Evolutionary conservation across 352 stramenopile species (phyloP).

Genomic region (Halophytophthora batemanensis): DNA sequence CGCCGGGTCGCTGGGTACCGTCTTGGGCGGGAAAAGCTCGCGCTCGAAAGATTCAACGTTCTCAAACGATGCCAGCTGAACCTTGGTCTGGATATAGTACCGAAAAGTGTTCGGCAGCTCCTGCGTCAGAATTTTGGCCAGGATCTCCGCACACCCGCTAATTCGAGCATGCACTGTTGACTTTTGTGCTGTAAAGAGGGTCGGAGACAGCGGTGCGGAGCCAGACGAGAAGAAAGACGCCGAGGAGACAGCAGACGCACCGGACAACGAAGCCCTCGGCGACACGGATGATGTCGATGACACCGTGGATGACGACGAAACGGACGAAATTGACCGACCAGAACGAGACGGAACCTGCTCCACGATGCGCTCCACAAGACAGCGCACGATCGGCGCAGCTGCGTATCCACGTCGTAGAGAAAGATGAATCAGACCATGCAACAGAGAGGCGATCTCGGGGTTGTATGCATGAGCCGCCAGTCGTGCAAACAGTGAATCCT

Average conservation of each 20-base stretch:
- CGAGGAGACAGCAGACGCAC: constrained; percentile 20
- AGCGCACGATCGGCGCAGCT: constrained; percentile 47
- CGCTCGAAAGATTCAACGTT: constrained; percentile 67
- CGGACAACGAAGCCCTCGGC: constrained; percentile 24
- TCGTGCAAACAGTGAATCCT: constrained; percentile 43
- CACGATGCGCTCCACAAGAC: constrained; percentile 48
- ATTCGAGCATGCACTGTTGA: constrained; percentile 48
- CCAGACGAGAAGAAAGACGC: constrained; percentile 27
- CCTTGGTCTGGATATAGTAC: constrained; percentile 65
- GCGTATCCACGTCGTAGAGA: constrained; percentile 41
- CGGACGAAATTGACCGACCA: constrained; percentile 26
- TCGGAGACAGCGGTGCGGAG: constrained; percentile 15
- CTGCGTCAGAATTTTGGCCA: constrained; percentile 59
- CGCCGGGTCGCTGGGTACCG: constrained; percentile 41
- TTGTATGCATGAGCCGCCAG: constrained; percentile 60
- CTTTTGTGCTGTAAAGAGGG: constrained; percentile 39
- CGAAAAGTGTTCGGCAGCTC: constrained; percentile 77
- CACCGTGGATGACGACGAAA: constrained; percentile 40
- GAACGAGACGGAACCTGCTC: constrained; percentile 33
- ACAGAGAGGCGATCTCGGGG: constrained; percentile 48
- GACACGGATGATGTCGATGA: constrained; percentile 39
- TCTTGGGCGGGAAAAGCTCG: constrained; percentile 58
- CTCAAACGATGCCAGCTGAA: constrained; percentile 73
- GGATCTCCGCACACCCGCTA: constrained; percentile 63
- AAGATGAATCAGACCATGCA: constrained; percentile 70